Conservation (phyloP, 2,329 filamentous ascomycete species). For the Hypoxylon sp. region DNA sequence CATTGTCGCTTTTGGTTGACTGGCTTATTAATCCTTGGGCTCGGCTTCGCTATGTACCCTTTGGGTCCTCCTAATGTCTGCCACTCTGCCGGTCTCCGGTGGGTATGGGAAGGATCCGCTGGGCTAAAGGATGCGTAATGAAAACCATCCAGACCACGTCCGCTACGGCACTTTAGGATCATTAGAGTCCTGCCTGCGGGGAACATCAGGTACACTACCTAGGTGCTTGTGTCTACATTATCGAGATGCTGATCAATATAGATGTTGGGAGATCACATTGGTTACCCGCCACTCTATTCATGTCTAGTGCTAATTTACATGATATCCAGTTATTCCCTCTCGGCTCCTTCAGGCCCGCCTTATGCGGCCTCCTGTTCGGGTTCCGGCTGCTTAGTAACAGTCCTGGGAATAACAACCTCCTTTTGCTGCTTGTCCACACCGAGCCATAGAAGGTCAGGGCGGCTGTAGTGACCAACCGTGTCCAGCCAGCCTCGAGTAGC, state of each 20-base stretch:
- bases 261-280: too few relatives aligned
- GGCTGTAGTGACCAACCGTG: slow-evolving; percentile 57
- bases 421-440: slow-evolving; percentile 44
- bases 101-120: background rate
- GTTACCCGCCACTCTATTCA: background rate
- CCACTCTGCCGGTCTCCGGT: background rate
- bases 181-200: background rate
- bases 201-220: too few relatives aligned
- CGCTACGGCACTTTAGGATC: background rate
- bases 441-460: slow-evolving; percentile 61
- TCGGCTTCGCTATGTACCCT: background rate
- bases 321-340: background rate
- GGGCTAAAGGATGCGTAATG: slow-evolving; percentile 2
- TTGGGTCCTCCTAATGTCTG: background rate
- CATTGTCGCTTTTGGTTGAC: background rate
- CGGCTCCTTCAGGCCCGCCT: background rate
- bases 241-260: background rate
- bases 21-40: background rate
- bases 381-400: background rate
- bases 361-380: background rate
- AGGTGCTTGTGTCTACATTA: too few relatives aligned
- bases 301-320: slow-evolving; percentile 5
- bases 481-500: slow-evolving; percentile 55
- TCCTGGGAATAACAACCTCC: slow-evolving; percentile 22
- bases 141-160: background rate